Evolutionary conservation across 352 stramenopile genomes (phyloP), one percentile per base, ranked within the genome.

Genomic region (Pythium rhizo-oryzae): DNA sequence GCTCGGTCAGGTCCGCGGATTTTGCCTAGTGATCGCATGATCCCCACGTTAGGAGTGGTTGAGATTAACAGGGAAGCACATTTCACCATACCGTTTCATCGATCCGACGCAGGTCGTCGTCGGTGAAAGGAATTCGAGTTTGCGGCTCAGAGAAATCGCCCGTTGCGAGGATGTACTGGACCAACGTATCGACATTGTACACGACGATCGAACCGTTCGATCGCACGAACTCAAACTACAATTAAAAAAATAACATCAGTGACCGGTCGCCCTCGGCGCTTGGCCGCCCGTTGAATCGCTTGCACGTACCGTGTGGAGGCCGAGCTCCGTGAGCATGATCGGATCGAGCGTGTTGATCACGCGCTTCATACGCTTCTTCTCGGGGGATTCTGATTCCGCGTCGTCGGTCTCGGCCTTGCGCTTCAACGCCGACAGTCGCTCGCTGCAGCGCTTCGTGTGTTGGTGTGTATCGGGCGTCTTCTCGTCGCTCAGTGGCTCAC

Each of bases 81-180:
- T 57, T 19, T 47, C 41, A 4, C 4, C 59, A 41, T 80, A 96
- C 87, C 77, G 85, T 78, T 39, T 41, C 9, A 65, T 97, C 90
- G 35, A 97, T 91, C 35, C 77, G 80, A 16, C 71, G 76, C 59
- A 97, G 67, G 62, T 96, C 78, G 18, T 91, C 81, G 46, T 97
- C 89, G 0, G 85, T 87, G 71, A 97, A 97, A 28, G 86, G 82
- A 67, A 97, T 90, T 16, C 87, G 83, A 24, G 90, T 97, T 69
- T 97, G 78, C 23, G 90, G 90, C 74, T 97, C 90, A 1, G 84
- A 90, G 62, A 97, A 97, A 71, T 96, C 84, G 24, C 90, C 90
- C n/a, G 88, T 96, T 5, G 82, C 81, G 4, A 97, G 74, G 56
- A 97, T 93, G 65, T 97, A 97, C 59, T 95, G 86, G 12, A 97